phyloP scores from a whole-genome alignment of 202 grass and related monocot genomes.

The Carex arenaria region DNA sequence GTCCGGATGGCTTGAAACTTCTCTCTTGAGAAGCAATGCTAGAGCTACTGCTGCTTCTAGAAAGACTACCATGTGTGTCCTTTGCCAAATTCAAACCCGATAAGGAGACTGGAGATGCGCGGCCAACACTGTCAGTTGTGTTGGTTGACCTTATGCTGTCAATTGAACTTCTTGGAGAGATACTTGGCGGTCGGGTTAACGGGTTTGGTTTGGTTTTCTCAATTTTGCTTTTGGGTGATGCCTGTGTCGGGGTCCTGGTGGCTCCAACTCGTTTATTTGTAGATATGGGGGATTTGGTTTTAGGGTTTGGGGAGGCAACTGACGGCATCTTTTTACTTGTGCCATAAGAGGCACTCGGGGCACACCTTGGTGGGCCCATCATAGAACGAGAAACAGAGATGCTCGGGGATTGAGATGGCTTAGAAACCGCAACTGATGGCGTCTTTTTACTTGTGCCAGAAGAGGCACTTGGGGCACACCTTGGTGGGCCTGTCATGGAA shows the following conservation, averaged over 20 bases:
- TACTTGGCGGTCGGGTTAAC: slow-evolving; percentile 17
- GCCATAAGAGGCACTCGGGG: neutral
- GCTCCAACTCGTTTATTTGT: slow-evolving; percentile 32
- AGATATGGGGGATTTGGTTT: slow-evolving; percentile 23
- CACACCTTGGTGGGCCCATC: slow-evolving; percentile 12
- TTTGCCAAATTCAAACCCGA: slow-evolving; percentile 16
- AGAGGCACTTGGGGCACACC: neutral
- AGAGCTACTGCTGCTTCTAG: slow-evolving; percentile 17
- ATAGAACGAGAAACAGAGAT: slow-evolving; percentile 8
- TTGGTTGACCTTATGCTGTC: slow-evolving; percentile 54
- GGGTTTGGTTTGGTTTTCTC: neutral
- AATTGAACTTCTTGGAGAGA: slow-evolving; percentile 63
- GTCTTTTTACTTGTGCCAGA: slow-evolving; percentile 2
- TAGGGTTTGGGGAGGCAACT: slow-evolving; percentile 14
- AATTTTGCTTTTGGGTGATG: slow-evolving; percentile 42
- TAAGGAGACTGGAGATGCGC: slow-evolving; percentile 10
- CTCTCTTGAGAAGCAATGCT: slow-evolving; percentile 32
- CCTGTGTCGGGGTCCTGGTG: slow-evolving; percentile 22
- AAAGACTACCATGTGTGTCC: slow-evolving; percentile 20
- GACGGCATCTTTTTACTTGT: slow-evolving; percentile 3
- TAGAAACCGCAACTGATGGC: slow-evolving; percentile 13
- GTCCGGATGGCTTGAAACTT: slow-evolving; percentile 45
- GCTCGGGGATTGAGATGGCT: slow-evolving; percentile 30
- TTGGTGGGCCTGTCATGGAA: slow-evolving; percentile 15
- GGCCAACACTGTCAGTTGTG: slow-evolving; percentile 12